Evolutionary conservation across 441 rosid species (phyloP), one percentile per base, ranked within the genome.

Genomic region (Caryocar brasiliense): DNA sequence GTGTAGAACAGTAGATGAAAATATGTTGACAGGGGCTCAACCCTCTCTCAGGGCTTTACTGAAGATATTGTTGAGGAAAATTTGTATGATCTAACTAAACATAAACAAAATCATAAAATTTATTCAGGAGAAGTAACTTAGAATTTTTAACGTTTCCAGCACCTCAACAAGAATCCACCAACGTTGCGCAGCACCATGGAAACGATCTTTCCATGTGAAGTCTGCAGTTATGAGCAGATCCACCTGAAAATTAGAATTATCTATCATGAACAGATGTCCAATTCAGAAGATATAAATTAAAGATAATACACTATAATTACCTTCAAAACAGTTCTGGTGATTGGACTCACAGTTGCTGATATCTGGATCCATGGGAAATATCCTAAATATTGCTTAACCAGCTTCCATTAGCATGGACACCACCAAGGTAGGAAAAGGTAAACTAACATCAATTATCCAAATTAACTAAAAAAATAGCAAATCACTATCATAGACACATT

Each of bases 91-190:
- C n/a, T n/a, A n/a, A n/a, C n/a, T n/a, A n/a, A n/a, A n/a, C n/a
- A n/a, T n/a, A n/a, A n/a, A n/a, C n/a, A n/a, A n/a, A n/a, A n/a
- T n/a, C n/a, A n/a, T n/a, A n/a, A n/a, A n/a, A n/a, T n/a, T n/a
- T n/a, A n/a, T n/a, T n/a, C n/a, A n/a, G n/a, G n/a, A n/a, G n/a
- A n/a, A n/a, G n/a, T n/a, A n/a, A n/a, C n/a, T n/a, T 9, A 41
- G 29, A 30, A 7, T 18, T 63, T 54, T 22, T 17, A 64, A 34
- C 38, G n/a, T n/a, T n/a, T n/a, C n/a, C n/a, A 53, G 46, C 44
- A 87, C 98, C 95, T 86, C 95, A 59, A 93, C 93, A 38, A 93
- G 82, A 67, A 93, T 89, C 99, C 90, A 93, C 99, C 99, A 93
- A 36, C 97, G 96, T 54, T 66, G 91, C 27, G 85, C 81, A 67